phyloP scores from a whole-genome alignment of 106 monocot species.

The Ottelia alismoides region DNA sequence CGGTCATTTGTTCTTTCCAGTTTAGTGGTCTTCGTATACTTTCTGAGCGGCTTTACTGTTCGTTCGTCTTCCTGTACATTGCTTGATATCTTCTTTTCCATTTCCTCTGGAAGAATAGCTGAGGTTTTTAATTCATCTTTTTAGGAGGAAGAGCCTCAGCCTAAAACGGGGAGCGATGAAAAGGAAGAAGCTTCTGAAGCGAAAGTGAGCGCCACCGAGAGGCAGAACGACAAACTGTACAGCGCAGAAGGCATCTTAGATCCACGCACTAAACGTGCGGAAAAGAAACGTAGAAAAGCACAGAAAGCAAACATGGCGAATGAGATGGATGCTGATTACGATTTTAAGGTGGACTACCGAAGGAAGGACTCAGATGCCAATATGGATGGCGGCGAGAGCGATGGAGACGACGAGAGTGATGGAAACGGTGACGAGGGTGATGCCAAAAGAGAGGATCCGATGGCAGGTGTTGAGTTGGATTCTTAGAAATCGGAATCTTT shows the following conservation, averaged over 20 bases:
- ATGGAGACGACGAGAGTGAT: constrained; percentile 16
- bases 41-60: too few relatives aligned
- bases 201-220: constrained; percentile 10
- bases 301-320: constrained; percentile 20
- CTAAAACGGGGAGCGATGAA: too few relatives aligned
- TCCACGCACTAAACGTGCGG: constrained; percentile 48
- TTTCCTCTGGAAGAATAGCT: too few relatives aligned
- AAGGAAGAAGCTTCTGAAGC: constrained; percentile 17
- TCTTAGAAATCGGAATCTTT: not conserved
- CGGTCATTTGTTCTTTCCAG: too few relatives aligned
- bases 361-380: constrained; percentile 17
- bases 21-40: too few relatives aligned
- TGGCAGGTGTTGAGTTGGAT: constrained; percentile 54
- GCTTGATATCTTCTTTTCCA: too few relatives aligned
- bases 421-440: too few relatives aligned
- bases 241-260: constrained; percentile 80
- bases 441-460: constrained; percentile 17
- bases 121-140: not conserved
- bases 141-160: too few relatives aligned
- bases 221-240: constrained; percentile 68
- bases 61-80: too few relatives aligned
- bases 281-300: constrained; percentile 62
- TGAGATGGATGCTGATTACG: constrained; percentile 82
- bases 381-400: too few relatives aligned
- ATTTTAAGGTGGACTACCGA: constrained; percentile 79